phyloP scores from a whole-genome alignment of 2,329 filamentous ascomycete species.

The Davidsoniella australis region DNA sequence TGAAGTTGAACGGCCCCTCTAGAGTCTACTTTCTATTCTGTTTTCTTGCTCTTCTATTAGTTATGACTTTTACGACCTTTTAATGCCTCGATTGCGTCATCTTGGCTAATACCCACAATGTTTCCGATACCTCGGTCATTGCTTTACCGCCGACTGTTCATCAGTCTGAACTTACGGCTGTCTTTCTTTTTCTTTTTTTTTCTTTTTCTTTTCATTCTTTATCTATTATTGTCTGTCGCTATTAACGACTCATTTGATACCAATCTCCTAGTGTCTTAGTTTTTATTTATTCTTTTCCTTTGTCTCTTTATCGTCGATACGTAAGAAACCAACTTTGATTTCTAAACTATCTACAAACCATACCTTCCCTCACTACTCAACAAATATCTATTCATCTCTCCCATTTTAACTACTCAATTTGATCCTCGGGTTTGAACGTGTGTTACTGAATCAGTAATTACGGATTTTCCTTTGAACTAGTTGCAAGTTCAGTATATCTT shows the following conservation, averaged over 20 bases:
- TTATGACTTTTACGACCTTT: background rate
- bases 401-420: too few relatives aligned
- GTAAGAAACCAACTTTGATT: too few relatives aligned
- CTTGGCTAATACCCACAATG: background rate
- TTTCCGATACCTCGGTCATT: background rate
- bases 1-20: constrained; percentile 26
- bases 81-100: background rate
- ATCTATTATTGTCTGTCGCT: background rate
- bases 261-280: constrained; percentile 1
- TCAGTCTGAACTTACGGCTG: background rate
- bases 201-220: background rate
- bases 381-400: too few relatives aligned
- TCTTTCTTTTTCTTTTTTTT: constrained; percentile 1
- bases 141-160: background rate
- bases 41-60: constrained; percentile 4
- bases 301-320: constrained; percentile 1
- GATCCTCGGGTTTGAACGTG: too few relatives aligned
- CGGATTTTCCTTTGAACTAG: too few relatives aligned
- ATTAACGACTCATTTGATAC: constrained; percentile 2
- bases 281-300: background rate
- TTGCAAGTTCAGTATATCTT: too few relatives aligned
- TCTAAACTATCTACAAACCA: too few relatives aligned
- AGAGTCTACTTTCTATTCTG: constrained; percentile 2
- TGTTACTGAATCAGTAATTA: too few relatives aligned
- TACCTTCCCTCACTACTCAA: too few relatives aligned